Evolutionary conservation across 2,329 filamentous ascomycete species (phyloP).

Genomic region (Drechslerella dactyloides): DNA sequence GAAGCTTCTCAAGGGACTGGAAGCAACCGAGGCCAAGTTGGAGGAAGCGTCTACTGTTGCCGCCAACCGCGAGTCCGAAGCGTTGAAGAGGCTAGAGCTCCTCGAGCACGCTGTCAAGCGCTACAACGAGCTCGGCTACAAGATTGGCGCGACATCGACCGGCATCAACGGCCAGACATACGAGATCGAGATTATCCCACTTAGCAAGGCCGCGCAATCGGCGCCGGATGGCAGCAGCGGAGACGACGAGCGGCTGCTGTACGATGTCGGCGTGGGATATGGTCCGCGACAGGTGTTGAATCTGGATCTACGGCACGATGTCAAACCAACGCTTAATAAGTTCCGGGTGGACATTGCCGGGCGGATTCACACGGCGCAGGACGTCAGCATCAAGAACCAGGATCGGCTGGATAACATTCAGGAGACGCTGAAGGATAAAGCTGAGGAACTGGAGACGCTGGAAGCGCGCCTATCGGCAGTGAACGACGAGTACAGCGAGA

Average conservation of each 20-base stretch:
- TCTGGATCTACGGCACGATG: constrained; percentile 80
- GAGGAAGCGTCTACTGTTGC: constrained; percentile 75
- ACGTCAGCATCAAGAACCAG: constrained; percentile 91
- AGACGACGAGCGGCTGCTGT: constrained; percentile 77
- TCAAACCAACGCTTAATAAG: constrained; percentile 77
- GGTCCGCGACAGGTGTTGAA: constrained; percentile 87
- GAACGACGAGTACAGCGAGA: constrained; percentile 91
- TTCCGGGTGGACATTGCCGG: constrained; percentile 93
- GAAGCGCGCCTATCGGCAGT: constrained; percentile 86
- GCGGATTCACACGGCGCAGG: constrained; percentile 77
- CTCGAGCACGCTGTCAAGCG: constrained; percentile 87
- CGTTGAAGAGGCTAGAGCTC: constrained; percentile 83
- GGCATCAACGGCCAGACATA: constrained; percentile 83
- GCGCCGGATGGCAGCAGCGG: constrained; percentile 58
- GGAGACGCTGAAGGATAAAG: constrained; percentile 95
- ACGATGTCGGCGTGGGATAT: constrained; percentile 83
- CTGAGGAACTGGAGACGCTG: constrained; percentile 86
- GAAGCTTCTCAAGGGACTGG: constrained; percentile 85
- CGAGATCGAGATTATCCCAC: constrained; percentile 75
- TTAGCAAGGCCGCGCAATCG: constrained; percentile 60
- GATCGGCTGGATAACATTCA: constrained; percentile 93
- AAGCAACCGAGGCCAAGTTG: constrained; percentile 74
- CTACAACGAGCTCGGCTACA: constrained; percentile 93
- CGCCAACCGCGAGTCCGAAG: constrained; percentile 84
- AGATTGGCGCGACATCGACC: constrained; percentile 88